Conservation (phyloP, 2,329 filamentous ascomycete genomes). For the Acarospora socialis region DNA sequence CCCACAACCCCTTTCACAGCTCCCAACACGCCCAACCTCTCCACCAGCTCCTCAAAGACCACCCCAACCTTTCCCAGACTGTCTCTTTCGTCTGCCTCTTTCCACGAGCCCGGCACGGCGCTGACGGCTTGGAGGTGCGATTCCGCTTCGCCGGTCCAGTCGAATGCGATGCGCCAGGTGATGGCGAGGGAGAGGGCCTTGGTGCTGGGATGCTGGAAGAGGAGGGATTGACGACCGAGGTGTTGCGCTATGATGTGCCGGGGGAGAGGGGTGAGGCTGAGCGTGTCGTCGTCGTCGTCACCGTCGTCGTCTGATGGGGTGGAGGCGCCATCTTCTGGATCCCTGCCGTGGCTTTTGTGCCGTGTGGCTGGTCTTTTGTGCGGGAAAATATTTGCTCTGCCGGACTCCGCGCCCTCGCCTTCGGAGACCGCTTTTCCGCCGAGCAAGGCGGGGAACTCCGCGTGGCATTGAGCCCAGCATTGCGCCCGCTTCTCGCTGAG, state of each 20-base stretch:
- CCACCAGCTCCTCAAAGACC: not conserved
- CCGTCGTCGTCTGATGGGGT: too few species aligned
- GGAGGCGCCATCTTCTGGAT: too few species aligned
- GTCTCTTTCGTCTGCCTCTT: not conserved
- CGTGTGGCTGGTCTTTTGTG: too few species aligned
- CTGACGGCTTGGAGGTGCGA: not conserved
- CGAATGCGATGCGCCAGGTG: not conserved
- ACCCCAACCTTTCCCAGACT: not conserved
- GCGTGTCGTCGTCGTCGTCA: too few species aligned
- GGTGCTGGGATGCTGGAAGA: not conserved
- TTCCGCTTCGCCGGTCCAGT: constrained; percentile 1
- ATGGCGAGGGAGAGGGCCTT: not conserved
- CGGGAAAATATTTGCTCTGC: too few species aligned
- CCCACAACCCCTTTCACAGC: not conserved
- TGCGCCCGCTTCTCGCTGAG: constrained; percentile 25
- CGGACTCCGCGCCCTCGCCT: too few species aligned
- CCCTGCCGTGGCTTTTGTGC: too few species aligned
- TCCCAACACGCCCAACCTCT: not conserved
- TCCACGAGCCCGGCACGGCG: not conserved
- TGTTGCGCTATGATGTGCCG: too few species aligned
- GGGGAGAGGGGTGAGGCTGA: too few species aligned
- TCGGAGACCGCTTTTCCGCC: too few species aligned
- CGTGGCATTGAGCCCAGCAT: constrained; percentile 2
- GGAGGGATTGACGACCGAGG: not conserved
- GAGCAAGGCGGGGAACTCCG: too few species aligned